Base-by-base conservation (phyloP, 78 protist species). In the Chrysochromulina tobinii region DNA sequence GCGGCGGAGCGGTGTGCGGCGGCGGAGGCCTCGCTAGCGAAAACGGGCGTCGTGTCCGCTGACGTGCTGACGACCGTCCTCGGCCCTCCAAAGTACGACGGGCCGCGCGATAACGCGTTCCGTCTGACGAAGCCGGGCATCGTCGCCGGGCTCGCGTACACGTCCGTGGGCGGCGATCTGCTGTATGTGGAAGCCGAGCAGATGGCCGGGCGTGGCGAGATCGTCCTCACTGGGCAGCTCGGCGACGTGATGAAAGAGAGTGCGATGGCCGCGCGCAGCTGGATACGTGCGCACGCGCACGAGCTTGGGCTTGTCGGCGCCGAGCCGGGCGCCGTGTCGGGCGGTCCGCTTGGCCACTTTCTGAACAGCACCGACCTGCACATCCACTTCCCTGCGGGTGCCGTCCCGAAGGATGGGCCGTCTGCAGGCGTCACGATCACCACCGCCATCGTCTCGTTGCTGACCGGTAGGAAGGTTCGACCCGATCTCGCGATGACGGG, bases 221-320 rank as follows among this genome's bases (percentile, higher is more conserved):
- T 89, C 17, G 18, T 18, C 54, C 54, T 48, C 81, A 91, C 93
- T 2, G 95, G 95, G 25, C 20, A 18, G n/a, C 12, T 96, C 91
- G 97, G 97, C 72, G 97, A 97, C 15, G 97, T 97, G 7, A 98
- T 97, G 98, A 94, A 91, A n/a, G 99, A 98, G 92, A 89, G 96
- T 61, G 57, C 97, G 4, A 54, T 48, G 50, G 84, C 97, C 18
- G 79, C 79, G 54, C 54, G 9, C 54, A 12, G 54, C 23, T 69
- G 79, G 79, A n/a, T 69, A 6, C 4, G 53, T 0, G 3, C 79
- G 54, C 79, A 69, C 79, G 53, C 79, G 54, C 17, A 3, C 21
- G 25, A 25, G 18, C 54, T 69, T 7, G 21, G 54, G 7, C 79
- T 38, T 1, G 54, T 5, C 54, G 2, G 38, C 14, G 64, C 64